Conservation (phyloP, 1,284 basidiomycete genomes). For the Ustilago trichophora region DNA sequence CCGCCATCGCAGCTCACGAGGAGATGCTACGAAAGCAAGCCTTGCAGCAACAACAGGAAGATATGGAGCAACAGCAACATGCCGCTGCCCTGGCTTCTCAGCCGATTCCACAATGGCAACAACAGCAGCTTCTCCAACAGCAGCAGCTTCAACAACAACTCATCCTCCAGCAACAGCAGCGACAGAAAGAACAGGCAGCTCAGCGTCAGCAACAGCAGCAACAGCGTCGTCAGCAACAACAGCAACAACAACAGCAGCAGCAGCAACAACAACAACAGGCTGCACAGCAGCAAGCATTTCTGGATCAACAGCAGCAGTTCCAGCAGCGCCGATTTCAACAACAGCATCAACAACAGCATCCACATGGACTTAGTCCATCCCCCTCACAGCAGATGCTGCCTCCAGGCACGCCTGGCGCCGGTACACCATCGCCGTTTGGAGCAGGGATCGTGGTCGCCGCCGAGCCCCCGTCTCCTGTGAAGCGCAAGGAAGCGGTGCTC, state of each 20-base stretch:
- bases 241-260: slow-evolving; percentile 22
- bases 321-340: slow-evolving; percentile 20
- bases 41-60: slow-evolving; percentile 20
- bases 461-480: slow-evolving; percentile 18
- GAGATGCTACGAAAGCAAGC: slow-evolving; percentile 28
- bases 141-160: too few species aligned
- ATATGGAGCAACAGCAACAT: slow-evolving; percentile 26
- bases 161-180: slow-evolving; percentile 18
- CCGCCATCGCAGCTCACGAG: slow-evolving; percentile 33
- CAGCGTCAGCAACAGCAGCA: too few species aligned
- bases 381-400: slow-evolving; percentile 22
- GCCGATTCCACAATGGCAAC: slow-evolving; percentile 33
- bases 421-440: slow-evolving; percentile 13
- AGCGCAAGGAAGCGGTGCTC: slow-evolving; percentile 26
- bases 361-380: too few species aligned
- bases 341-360: slow-evolving; percentile 4
- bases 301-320: too few species aligned
- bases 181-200: slow-evolving; percentile 2
- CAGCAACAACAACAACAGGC: slow-evolving; percentile 22
- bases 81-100: slow-evolving; percentile 17
- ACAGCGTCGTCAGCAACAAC: too few species aligned
- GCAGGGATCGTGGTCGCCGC: not conserved
- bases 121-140: slow-evolving; percentile 33
- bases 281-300: slow-evolving; percentile 28
- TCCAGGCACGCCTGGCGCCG: slow-evolving; percentile 9